Base-by-base conservation (phyloP, 1,284 basidiomycete genomes). In the Cutaneotrichosporon spelunceum region DNA sequence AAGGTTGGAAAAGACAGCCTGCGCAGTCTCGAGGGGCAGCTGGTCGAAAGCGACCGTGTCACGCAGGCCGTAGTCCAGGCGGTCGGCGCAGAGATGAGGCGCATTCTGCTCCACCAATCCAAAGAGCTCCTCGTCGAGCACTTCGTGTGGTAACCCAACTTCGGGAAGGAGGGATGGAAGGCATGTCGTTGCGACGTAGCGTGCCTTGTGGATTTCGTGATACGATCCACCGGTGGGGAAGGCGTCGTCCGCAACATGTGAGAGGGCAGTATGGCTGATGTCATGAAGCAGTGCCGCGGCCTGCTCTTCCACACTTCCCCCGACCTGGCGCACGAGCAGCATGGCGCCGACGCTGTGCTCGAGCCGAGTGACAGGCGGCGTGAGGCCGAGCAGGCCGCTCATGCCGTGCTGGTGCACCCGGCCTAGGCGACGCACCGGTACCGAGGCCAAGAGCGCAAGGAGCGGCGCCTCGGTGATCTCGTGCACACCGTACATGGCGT, bases 61-160 rank as follows among this genome's bases (percentile, higher is more conserved):
- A 34, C 64, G 64, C 1, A 66, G 61, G 13, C 64, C 64, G 23
- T 66, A 66, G 36, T 66, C 64, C 23, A 66, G 64, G 11, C 64
- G 21, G 53, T 66, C 64, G 3, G 64, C 64, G 36, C 64, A 66
- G 23, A 66, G 56, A 26, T 36, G 56, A 2, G 64, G 64, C 13
- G 64, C 56, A 4, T 45, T 42, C 6, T 54, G 59, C 45, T 66
- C 64, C 11, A 66, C 64, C 11, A 66, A 61, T 13, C 48, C 48
- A n/a, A 56, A 66, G 4, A 24, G 30, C 42, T 66, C 64, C 27
- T 66, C 64, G n/a, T 66, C 59, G 5, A 66, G 34, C 14, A 63
- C 59, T 6, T 27, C 13, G 3, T 33, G 29, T 0, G 52, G 30
- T 1, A 61, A 45, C 5, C 56, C 56, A 56, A 55, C 48, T 10